Percentiles rank a stretch among this genome's conserved stretches.
Conservation (phyloP, 257 asterid genomes). For the Solanum habrochaites region DNA sequence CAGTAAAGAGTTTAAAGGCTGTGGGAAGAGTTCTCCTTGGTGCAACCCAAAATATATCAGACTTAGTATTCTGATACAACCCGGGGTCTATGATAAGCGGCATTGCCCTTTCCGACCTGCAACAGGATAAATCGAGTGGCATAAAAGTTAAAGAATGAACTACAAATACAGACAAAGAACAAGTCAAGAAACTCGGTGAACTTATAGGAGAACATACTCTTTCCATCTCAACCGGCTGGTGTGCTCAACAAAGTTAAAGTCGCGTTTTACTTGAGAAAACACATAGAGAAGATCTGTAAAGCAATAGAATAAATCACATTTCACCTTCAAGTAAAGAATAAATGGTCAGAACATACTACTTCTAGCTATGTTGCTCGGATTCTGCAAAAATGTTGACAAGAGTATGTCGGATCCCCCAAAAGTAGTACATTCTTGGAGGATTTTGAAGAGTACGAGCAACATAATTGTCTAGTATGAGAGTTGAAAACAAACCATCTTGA, state of each 20-base stretch:
- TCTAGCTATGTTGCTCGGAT: background rate
- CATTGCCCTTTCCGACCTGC: constrained; percentile 60
- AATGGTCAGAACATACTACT: background rate
- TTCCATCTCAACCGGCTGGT: constrained; percentile 74
- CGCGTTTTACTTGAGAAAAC: constrained; percentile 41
- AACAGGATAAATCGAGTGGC: background rate
- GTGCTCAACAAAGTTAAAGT: constrained; percentile 54
- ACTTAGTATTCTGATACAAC: constrained; percentile 50
- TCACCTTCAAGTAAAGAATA: background rate
- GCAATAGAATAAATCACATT: background rate
- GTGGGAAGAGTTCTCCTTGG: constrained; percentile 61
- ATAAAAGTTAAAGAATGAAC: background rate
- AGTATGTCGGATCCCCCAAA: background rate
- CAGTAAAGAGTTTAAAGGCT: constrained; percentile 33
- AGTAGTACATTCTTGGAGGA: background rate
- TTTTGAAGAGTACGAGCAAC: background rate
- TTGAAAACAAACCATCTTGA: constrained; percentile 42
- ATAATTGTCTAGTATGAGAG: background rate
- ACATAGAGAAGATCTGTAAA: constrained; percentile 64
- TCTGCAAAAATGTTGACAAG: background rate
- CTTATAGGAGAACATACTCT: constrained; percentile 33
- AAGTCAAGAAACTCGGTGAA: background rate
- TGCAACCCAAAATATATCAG: constrained; percentile 51
- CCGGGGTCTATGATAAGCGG: constrained; percentile 78
- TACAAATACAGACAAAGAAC: background rate